Conservation (phyloP, 352 stramenopile genomes). For the Aphanomyces stellatus region DNA sequence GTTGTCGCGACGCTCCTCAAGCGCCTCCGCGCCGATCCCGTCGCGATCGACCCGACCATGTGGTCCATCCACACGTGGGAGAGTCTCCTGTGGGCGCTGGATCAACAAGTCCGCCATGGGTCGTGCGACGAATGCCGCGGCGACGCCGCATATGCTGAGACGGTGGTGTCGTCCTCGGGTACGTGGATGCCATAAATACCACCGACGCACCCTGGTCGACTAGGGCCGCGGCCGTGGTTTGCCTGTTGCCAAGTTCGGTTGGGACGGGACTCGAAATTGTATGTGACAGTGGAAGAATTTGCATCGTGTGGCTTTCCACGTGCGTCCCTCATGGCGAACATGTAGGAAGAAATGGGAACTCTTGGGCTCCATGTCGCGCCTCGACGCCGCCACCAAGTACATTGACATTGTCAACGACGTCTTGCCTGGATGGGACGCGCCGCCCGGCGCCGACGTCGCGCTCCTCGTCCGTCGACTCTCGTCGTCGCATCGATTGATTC, state of each 20-base stretch:
- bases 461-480: constrained; percentile 30
- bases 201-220: too few species aligned
- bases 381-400: constrained; percentile 25
- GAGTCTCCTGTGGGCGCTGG: constrained; percentile 43
- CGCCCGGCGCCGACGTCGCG: constrained; percentile 40
- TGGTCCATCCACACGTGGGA: constrained; percentile 39
- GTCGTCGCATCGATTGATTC: neutral
- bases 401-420: constrained; percentile 46
- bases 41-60: constrained; percentile 35
- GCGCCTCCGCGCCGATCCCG: constrained; percentile 38
- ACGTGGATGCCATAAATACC: too few species aligned
- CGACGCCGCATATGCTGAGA: constrained; percentile 33
- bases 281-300: neutral
- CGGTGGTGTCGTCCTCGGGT: too few species aligned
- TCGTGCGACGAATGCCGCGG: constrained; percentile 48
- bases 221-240: constrained; percentile 22
- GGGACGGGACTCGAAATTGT: neutral
- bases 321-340: neutral
- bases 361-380: neutral
- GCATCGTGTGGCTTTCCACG: neutral
- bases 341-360: constrained; percentile 20
- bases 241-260: neutral
- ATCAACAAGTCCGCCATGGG: constrained; percentile 46
- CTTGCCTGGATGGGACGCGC: constrained; percentile 41
- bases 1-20: constrained; percentile 51